phyloP scores from a whole-genome alignment of 148 eudicot species.

The Heliamphora exappendiculata region DNA sequence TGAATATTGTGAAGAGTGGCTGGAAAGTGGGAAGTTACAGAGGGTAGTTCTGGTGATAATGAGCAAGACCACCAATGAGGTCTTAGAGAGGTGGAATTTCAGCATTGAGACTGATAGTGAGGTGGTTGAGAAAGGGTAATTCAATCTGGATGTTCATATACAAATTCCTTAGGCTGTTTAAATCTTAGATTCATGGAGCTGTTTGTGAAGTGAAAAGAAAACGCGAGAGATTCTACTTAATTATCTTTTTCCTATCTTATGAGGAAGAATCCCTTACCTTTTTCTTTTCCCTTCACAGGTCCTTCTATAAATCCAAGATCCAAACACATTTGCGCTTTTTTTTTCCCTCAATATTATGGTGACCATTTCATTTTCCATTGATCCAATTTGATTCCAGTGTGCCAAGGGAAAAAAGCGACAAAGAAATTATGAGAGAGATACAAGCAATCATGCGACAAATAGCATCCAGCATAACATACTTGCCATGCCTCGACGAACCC shows the following conservation, averaged over 20 bases:
- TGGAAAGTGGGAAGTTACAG: slow-evolving; percentile 88
- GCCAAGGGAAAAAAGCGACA: slow-evolving; percentile 93
- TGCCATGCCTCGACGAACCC: slow-evolving; percentile 96
- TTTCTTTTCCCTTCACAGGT: too few relatives aligned
- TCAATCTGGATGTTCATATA: background rate
- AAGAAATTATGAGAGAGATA: slow-evolving; percentile 97
- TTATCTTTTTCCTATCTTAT: too few relatives aligned
- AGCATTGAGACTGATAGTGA: slow-evolving; percentile 84
- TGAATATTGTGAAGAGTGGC: slow-evolving; percentile 58
- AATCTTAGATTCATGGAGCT: too few relatives aligned
- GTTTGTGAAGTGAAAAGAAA: too few relatives aligned
- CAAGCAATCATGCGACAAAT: slow-evolving; percentile 98
- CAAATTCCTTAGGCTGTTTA: background rate
- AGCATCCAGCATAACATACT: slow-evolving; percentile 89
- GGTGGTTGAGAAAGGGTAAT: slow-evolving; percentile 82
- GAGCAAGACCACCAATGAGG: slow-evolving; percentile 78
- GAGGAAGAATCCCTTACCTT: too few relatives aligned
- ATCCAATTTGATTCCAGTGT: slow-evolving; percentile 39
- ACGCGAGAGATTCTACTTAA: too few relatives aligned
- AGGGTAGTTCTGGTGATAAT: slow-evolving; percentile 88
- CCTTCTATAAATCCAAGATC: too few relatives aligned
- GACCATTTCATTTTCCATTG: background rate
- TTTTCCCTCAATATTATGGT: too few relatives aligned
- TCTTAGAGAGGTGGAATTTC: slow-evolving; percentile 96
- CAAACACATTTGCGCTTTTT: too few relatives aligned